Conservation (phyloP, 2,329 filamentous ascomycete genomes). For the Knoxdaviesia proteae region DNA sequence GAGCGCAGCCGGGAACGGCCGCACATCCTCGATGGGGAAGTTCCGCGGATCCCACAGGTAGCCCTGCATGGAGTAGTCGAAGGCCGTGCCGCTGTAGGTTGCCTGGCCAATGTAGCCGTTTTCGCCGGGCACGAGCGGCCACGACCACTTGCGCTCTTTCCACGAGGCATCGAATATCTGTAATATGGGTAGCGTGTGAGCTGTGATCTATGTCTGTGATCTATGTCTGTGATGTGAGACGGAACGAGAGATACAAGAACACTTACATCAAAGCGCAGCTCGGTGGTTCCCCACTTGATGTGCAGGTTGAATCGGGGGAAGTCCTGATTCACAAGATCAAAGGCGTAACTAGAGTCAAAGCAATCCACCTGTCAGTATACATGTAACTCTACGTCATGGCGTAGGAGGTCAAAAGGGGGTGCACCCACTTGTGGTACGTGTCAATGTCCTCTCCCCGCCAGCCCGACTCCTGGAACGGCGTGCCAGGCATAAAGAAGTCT, state of each 20-base stretch:
- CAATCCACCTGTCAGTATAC: too few species aligned
- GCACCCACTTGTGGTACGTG: too few species aligned
- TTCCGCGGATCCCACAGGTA: constrained; percentile 25
- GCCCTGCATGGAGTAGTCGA: constrained; percentile 13
- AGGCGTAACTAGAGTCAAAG: too few species aligned
- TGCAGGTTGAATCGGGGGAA: neutral
- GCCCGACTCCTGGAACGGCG: too few species aligned
- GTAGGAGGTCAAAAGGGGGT: too few species aligned
- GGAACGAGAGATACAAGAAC: neutral
- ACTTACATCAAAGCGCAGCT: constrained; percentile 6
- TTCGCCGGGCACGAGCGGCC: constrained; percentile 18
- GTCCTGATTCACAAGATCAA: neutral
- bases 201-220: neutral
- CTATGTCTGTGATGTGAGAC: neutral
- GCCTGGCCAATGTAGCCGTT: constrained; percentile 21
- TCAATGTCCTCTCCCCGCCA: too few species aligned
- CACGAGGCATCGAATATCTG: constrained; percentile 15
- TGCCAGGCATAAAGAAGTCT: too few species aligned
- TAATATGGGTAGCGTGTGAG: neutral
- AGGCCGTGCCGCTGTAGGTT: constrained; percentile 3
- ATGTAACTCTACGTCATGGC: too few species aligned
- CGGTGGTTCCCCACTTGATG: constrained; percentile 4
- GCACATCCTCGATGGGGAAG: constrained; percentile 13
- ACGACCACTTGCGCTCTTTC: constrained; percentile 18
- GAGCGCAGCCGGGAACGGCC: too few species aligned